Conservation (phyloP, 306 rosid genomes). For the Castanea crenata region DNA sequence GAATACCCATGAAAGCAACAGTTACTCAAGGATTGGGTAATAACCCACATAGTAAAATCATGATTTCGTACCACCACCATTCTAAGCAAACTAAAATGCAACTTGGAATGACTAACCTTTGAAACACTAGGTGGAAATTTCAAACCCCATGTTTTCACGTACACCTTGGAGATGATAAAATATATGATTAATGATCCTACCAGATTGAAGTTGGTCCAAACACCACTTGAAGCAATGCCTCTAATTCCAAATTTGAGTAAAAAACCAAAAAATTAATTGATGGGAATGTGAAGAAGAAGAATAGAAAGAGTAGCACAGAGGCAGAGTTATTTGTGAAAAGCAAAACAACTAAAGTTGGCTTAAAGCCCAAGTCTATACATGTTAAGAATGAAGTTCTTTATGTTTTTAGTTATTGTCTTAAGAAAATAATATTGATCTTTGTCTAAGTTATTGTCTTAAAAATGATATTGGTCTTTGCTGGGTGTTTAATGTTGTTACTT, state of each 20-base stretch:
- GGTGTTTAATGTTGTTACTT: too few species aligned
- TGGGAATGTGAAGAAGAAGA: constrained; percentile 69
- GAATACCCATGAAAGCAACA: constrained; percentile 88
- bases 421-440: too few species aligned
- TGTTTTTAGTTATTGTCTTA: too few species aligned
- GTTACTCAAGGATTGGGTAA: constrained; percentile 77
- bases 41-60: constrained; percentile 80
- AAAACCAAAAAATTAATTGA: constrained; percentile 64
- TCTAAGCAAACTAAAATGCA: constrained; percentile 91
- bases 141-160: constrained; percentile 61
- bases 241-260: constrained; percentile 54
- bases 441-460: too few species aligned
- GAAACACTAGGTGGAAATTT: constrained; percentile 46
- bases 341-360: too few species aligned
- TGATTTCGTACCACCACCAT: constrained; percentile 99
- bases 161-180: constrained; percentile 46
- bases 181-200: constrained; percentile 55
- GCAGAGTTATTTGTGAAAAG: constrained; percentile 57
- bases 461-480: too few species aligned
- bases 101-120: constrained; percentile 69
- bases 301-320: constrained; percentile 57
- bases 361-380: too few species aligned
- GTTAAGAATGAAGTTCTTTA: too few species aligned
- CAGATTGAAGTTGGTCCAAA: constrained; percentile 77
- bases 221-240: constrained; percentile 74